phyloP scores from a whole-genome alignment of 208 protist genomes.

The Willaertia magna region DNA sequence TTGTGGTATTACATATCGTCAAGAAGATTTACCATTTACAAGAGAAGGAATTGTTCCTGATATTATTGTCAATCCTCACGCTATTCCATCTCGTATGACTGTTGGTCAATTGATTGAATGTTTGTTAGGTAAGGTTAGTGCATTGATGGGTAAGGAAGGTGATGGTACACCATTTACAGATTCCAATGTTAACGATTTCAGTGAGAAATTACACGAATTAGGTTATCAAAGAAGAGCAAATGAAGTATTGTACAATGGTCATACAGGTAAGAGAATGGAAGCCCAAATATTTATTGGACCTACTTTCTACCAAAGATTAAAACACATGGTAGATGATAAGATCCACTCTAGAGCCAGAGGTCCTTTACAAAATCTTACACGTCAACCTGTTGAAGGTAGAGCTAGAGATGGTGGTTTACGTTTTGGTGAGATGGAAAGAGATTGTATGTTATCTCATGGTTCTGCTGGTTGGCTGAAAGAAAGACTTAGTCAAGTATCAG shows the following conservation, averaged over 20 bases:
- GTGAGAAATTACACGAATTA: constrained; percentile 45
- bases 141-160: constrained; percentile 56
- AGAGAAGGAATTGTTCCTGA: constrained; percentile 85
- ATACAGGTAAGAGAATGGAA: constrained; percentile 74
- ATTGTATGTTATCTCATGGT: constrained; percentile 91
- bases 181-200: constrained; percentile 61
- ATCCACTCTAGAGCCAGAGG: constrained; percentile 71
- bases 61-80: constrained; percentile 97
- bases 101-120: constrained; percentile 88
- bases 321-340: constrained; percentile 95
- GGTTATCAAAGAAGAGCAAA: constrained; percentile 64
- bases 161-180: constrained; percentile 88
- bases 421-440: constrained; percentile 94
- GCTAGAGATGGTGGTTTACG: constrained; percentile 81
- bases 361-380: constrained; percentile 64
- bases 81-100: constrained; percentile 96
- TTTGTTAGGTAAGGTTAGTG: constrained; percentile 62
- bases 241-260: constrained; percentile 85
- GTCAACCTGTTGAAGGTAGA: constrained; percentile 85
- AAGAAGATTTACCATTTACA: constrained; percentile 94
- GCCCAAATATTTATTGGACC: constrained; percentile 83
- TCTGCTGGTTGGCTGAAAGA: constrained; percentile 72
- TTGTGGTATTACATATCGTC: constrained; percentile 80
- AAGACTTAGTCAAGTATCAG: constrained; percentile 66
- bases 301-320: constrained; percentile 91